These are phyloP conservation scores for Populus hybrid DNA, from an alignment of 441 rosid species.

Conservation along the genomic window DNA sequence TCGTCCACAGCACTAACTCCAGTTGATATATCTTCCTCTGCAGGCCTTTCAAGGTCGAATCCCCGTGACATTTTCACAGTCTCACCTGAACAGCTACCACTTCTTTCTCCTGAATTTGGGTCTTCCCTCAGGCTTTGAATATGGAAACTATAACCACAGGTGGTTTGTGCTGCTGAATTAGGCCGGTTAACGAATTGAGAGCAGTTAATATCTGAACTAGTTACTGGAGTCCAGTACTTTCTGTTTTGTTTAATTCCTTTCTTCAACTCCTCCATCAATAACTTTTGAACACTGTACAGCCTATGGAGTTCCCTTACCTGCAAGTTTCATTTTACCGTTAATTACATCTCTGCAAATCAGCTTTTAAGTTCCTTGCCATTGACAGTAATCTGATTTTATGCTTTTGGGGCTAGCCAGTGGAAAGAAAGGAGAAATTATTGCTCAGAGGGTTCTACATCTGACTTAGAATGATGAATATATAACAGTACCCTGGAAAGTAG, in stretches of 20 bases:
- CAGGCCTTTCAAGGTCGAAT: slow-evolving; percentile 43
- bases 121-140: slow-evolving; percentile 23
- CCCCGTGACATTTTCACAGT: slow-evolving; percentile 27
- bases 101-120: slow-evolving; percentile 42
- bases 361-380: background rate
- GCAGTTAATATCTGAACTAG: slow-evolving; percentile 27
- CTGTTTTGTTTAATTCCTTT: slow-evolving; percentile 38
- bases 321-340: slow-evolving; percentile 13
- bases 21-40: slow-evolving; percentile 38
- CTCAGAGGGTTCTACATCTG: background rate
- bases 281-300: slow-evolving; percentile 60
- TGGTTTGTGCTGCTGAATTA: slow-evolving; percentile 19
- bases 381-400: background rate
- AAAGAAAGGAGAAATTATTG: background rate
- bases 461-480: background rate
- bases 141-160: slow-evolving; percentile 13
- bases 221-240: slow-evolving; percentile 15
- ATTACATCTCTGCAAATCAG: background rate
- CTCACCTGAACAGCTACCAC: slow-evolving; percentile 48
- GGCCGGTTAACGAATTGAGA: slow-evolving; percentile 17
- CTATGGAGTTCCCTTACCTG: slow-evolving; percentile 85
- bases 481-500: background rate
- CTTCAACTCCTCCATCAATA: slow-evolving; percentile 58
- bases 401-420: background rate
- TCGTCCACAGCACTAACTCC: slow-evolving; percentile 25